Base-by-base conservation (phyloP, 805 yeast genomes). In the Cephaloascus fragrans region DNA sequence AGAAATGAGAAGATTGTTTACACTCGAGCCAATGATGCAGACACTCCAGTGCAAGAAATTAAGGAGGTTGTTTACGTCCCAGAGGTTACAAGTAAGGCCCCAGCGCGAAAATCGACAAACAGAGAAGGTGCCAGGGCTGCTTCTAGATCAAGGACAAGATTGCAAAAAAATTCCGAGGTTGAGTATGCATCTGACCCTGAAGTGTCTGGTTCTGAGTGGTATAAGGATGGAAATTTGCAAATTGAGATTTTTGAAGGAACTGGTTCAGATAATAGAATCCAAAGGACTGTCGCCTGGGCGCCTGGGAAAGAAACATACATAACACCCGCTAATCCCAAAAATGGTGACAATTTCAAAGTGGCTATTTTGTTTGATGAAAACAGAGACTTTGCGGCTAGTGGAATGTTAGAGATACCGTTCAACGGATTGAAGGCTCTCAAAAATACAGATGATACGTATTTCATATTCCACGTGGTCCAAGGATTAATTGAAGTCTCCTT, bases 1-100 rank as follows among this genome's bases (percentile, higher is more conserved):
- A 74, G 83, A 53, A 84, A 83, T 50, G 96, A 87, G 57, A 66
- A 77, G 43, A 73, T 83, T 23, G 73, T 83, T 3, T 87, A 83
- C 50, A 63, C 68, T 33, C 49, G 61, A 4, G 56, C 47, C 16
- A 53, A 46, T 15, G 71, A 69, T 40, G 68, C 73, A 4, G 74
- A 73, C 39, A 60, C 67, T 16, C 71, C 70, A 0, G 69, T 80
- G 5, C 77, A 77, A 38, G 74, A 75, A 34, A 69, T 82, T 19
- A 69, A 72, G 39, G 76, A 73, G 45, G 77, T 83, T 29, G 67
- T 78, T 6, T 80, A 77, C 41, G 63, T 68, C 0, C 67, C 69
- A 1, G 72, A 66, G 32, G 38, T 36, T 17, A 37, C 44, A 16
- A 4, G 29, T 20, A 12, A 43, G 14, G 35, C 19, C 14, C 20